These are phyloP conservation scores for Zymoseptoria pseudotritici DNA, from an alignment of 2,329 filamentous ascomycete genomes.

Conservation along the genomic window DNA sequence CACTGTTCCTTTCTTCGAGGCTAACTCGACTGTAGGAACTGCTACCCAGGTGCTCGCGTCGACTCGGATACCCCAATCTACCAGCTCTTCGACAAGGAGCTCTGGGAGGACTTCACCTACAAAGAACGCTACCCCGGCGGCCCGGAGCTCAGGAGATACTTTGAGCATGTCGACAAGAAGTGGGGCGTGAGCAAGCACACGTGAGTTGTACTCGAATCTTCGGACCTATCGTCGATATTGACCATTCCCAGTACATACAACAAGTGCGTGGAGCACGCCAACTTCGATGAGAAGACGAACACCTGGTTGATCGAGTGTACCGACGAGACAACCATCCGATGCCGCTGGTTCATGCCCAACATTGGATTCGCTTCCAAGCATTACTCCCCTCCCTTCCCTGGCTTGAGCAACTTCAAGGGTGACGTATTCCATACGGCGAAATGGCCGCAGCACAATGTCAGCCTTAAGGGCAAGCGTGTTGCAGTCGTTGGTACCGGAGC, in stretches of 20 bases:
- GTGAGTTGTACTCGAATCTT: background rate
- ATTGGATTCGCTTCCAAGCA: constrained; percentile 53
- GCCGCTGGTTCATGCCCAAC: constrained; percentile 48
- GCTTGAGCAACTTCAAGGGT: constrained; percentile 54
- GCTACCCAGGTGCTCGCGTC: constrained; percentile 37
- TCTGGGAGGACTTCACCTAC: constrained; percentile 49
- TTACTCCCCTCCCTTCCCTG: constrained; percentile 53
- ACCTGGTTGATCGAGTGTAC: constrained; percentile 47
- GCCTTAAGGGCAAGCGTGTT: constrained; percentile 50
- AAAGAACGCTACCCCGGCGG: constrained; percentile 22
- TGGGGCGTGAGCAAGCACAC: constrained; percentile 49
- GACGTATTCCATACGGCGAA: constrained; percentile 45
- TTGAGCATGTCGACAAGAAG: constrained; percentile 52
- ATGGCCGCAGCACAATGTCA: constrained; percentile 48
- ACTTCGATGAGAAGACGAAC: constrained; percentile 43
- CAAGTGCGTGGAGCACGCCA: constrained; percentile 46
- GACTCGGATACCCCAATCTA: constrained; percentile 34
- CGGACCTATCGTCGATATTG: background rate
- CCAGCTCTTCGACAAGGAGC: constrained; percentile 24
- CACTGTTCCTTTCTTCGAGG: background rate
- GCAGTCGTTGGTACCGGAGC: constrained; percentile 59
- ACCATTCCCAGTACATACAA: constrained; percentile 38
- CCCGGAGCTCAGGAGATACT: constrained; percentile 51
- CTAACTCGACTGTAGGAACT: constrained; percentile 12
- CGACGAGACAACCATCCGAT: constrained; percentile 44